Conservation (phyloP, 1,284 basidiomycete genomes). For the Rugosomyces carneus region DNA sequence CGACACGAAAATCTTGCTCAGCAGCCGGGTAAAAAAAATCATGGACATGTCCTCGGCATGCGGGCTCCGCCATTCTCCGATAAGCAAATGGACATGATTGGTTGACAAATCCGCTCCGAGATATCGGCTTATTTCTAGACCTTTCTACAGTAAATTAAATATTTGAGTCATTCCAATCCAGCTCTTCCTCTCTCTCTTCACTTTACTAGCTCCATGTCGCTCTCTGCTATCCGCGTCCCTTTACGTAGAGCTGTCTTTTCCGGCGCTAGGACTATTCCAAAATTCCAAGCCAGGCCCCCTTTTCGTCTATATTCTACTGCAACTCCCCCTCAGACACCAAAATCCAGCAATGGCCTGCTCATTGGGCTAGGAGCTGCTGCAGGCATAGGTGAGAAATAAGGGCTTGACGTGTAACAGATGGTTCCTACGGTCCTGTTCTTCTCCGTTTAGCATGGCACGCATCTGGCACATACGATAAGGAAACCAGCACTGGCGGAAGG, state of each 20-base stretch:
- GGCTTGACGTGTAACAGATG: conserved; percentile 49
- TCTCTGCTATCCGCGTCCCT: conserved; percentile 41
- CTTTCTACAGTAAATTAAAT: conserved; percentile 1
- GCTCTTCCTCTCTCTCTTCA: neutral
- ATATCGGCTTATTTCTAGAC: conserved; percentile 10
- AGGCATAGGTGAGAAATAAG: conserved; percentile 33
- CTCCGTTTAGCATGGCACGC: conserved; percentile 93
- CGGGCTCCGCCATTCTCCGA: no score
- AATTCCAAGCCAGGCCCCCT: conserved; percentile 26
- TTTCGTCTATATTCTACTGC: conserved; percentile 58
- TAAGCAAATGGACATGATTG: conserved; percentile 18
- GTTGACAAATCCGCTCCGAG: conserved; percentile 14
- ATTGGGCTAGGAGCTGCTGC: conserved; percentile 49
- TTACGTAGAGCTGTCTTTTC: conserved; percentile 36
- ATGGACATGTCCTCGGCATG: no score
- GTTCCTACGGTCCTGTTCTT: conserved; percentile 86
- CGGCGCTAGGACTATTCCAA: conserved; percentile 23
- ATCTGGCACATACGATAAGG: conserved; percentile 90
- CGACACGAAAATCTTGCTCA: conserved; percentile 4
- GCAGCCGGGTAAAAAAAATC: no score
- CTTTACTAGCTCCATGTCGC: conserved; percentile 50
- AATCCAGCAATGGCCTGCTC: conserved; percentile 49
- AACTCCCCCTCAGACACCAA: conserved; percentile 36
- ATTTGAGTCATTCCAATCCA: conserved; percentile 1
- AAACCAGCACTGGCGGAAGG: conserved; percentile 84